Conservation (phyloP, 371 early-diverging fungal genomes). For the Mucor velutinosus region DNA sequence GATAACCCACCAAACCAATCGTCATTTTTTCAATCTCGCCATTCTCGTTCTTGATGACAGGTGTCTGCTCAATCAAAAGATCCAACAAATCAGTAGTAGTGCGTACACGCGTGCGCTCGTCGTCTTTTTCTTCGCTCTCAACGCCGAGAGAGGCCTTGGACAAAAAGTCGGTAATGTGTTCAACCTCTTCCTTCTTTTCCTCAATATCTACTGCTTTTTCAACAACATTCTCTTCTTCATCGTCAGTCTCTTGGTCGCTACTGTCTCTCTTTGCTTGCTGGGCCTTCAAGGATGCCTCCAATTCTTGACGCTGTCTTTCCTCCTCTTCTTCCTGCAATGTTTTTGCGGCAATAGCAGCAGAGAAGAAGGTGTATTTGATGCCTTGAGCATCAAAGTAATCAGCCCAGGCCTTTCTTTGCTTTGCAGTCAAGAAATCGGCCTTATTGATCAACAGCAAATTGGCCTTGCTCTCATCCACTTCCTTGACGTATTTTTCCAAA, state of each 20-base stretch:
- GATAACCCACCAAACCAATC: constrained; percentile 99
- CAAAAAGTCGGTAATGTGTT: constrained; percentile 28
- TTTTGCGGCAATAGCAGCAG: constrained; percentile 71
- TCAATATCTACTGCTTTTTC: constrained; percentile 26
- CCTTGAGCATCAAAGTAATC: constrained; percentile 82
- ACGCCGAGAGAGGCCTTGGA: constrained; percentile 15
- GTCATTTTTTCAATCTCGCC: constrained; percentile 60
- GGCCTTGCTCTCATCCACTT: constrained; percentile 84
- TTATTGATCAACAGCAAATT: constrained; percentile 96
- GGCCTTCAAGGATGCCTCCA: constrained; percentile 33
- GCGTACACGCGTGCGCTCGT: constrained; percentile 48
- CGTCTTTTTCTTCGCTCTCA: constrained; percentile 28
- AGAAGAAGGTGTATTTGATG: constrained; percentile 90
- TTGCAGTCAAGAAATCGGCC: constrained; percentile 91
- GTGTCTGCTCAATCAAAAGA: constrained; percentile 45
- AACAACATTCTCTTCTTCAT: constrained; percentile 25
- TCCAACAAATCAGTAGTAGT: constrained; percentile 52
- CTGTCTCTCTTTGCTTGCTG: constrained; percentile 19
- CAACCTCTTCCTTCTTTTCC: constrained; percentile 32
- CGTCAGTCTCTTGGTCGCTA: constrained; percentile 24
- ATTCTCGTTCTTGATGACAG: constrained; percentile 23
- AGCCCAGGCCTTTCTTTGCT: constrained; percentile 79
- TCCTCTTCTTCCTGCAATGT: constrained; percentile 57
- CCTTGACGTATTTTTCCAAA: constrained; percentile 88
- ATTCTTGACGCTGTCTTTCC: constrained; percentile 35